Conservation (phyloP, 306 rosid genomes). For the Gastrolobium villosum region DNA sequence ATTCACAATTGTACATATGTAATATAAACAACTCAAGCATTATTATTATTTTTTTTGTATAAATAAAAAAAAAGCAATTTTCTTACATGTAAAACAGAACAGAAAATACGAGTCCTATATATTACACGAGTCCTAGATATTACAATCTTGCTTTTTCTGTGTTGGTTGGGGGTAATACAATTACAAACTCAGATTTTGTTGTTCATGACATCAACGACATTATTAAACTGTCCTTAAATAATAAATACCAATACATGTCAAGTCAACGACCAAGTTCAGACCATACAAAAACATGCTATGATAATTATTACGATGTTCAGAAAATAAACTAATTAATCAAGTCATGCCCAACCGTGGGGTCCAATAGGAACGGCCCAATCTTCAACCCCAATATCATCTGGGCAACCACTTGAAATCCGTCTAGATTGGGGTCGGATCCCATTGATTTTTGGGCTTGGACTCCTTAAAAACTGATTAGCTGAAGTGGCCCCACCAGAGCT, state of each 20-base stretch:
- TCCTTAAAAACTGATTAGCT: slow-evolving; percentile 49
- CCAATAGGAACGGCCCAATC: slow-evolving; percentile 75
- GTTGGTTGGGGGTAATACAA: background rate
- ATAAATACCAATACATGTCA: slow-evolving; percentile 45
- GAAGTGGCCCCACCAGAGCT: slow-evolving; percentile 64
- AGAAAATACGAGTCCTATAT: slow-evolving; percentile 10
- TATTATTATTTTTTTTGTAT: background rate
- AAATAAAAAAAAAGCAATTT: slow-evolving; percentile 4
- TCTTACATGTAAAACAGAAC: slow-evolving; percentile 22
- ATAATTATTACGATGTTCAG: slow-evolving; percentile 7
- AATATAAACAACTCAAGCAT: background rate
- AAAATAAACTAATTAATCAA: slow-evolving; percentile 43
- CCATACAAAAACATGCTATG: slow-evolving; percentile 45
- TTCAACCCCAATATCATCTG: slow-evolving; percentile 55
- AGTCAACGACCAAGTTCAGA: slow-evolving; percentile 43
- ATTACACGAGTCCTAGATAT: slow-evolving; percentile 22
- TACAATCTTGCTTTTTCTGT: slow-evolving; percentile 2
- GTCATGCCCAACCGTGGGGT: slow-evolving; percentile 68
- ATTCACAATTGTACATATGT: background rate
- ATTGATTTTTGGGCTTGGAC: slow-evolving; percentile 72
- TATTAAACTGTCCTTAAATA: slow-evolving; percentile 25
- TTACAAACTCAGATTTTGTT: slow-evolving; percentile 35
- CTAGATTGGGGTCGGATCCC: slow-evolving; percentile 57
- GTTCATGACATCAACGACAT: slow-evolving; percentile 37
- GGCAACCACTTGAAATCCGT: slow-evolving; percentile 53